Conservation (phyloP, 164 flowering plant genomes). For the Aristolochia californica region DNA sequence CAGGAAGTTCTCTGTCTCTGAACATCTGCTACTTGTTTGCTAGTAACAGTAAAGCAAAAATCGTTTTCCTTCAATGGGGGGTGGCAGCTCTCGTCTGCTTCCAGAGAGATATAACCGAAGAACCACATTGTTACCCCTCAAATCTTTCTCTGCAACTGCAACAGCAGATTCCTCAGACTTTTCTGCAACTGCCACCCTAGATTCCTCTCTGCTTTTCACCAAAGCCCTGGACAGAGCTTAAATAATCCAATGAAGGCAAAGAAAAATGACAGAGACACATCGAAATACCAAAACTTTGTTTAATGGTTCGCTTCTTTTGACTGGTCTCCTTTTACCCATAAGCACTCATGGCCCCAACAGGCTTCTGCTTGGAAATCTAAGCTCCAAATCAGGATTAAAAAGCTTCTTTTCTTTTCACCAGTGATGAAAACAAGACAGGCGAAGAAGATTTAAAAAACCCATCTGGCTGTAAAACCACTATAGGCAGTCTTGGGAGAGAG, state of each 20-base stretch:
- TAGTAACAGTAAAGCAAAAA: no score
- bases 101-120: background rate
- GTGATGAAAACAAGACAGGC: slow-evolving; percentile 18
- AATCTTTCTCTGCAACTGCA: slow-evolving; percentile 10
- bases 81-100: no score
- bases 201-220: slow-evolving; percentile 12
- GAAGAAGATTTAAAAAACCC: no score
- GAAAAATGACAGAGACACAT: background rate
- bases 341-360: slow-evolving; percentile 2
- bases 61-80: no score
- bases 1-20: no score
- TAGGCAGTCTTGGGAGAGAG: background rate
- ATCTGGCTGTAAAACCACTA: slow-evolving; percentile 14
- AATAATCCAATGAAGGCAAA: background rate
- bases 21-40: no score
- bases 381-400: slow-evolving; percentile 11
- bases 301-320: background rate
- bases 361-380: slow-evolving; percentile 4
- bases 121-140: background rate
- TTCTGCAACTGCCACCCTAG: slow-evolving; percentile 12
- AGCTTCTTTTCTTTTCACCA: slow-evolving; percentile 27
- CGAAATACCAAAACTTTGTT: slow-evolving; percentile 7
- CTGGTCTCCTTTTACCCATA: slow-evolving; percentile 13
- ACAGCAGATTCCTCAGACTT: slow-evolving; percentile 13
- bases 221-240: slow-evolving; percentile 9